Base-by-base conservation (phyloP, 805 yeast genomes). In the Wilhelminamyces savonicus region DNA sequence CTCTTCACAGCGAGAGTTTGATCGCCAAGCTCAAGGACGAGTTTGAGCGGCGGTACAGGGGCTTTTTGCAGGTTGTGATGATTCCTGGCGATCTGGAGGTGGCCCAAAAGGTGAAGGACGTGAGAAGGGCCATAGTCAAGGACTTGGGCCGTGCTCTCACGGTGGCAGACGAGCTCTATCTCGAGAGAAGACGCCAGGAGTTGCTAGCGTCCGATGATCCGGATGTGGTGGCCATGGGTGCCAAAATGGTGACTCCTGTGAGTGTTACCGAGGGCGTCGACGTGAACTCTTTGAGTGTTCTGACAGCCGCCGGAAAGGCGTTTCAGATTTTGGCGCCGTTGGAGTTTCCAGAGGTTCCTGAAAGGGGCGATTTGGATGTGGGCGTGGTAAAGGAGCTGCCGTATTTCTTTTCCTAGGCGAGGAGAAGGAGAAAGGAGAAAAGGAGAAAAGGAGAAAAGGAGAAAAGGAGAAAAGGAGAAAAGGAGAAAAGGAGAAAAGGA, bases 281-380 rank as follows among this genome's bases (percentile, higher is more conserved):
- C 41, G 35, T 52, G 34, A 33, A 52, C 29, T 32, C 48, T 23
- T 29, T 48, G 9, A 40, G 50, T 8, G 52, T 50, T 5, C 32
- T 39, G 8, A 34, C 50, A 2, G 43, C 50, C 7, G 36, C 46
- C 5, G 23, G 50, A 21, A 48, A 44, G 24, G 52, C 60, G 0
- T 39, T 64, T 23, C 68, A 64, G 32, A 64, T 81, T 3, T 58
- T 84, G 33, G 78, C 75, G 7, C 95, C 94, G 5, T 64, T 86
- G 44, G 58, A 54, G 25, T 62, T 86, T 39, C 94, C 95, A 0
- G 68, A 64, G 0, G 72, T 85, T 24, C 96, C 96, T 10, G 61
- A 69, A 28, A 79, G 74, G 53, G 98, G 97, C 29, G 78, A 76
- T 12, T 84, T 90, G 44, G 94, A 90, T 48, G 94, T 90, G 21